Evolutionary conservation across 768 basidiomycete species (phyloP), one percentile per base, ranked within the genome.

Genomic region (Paxillus involutus): DNA sequence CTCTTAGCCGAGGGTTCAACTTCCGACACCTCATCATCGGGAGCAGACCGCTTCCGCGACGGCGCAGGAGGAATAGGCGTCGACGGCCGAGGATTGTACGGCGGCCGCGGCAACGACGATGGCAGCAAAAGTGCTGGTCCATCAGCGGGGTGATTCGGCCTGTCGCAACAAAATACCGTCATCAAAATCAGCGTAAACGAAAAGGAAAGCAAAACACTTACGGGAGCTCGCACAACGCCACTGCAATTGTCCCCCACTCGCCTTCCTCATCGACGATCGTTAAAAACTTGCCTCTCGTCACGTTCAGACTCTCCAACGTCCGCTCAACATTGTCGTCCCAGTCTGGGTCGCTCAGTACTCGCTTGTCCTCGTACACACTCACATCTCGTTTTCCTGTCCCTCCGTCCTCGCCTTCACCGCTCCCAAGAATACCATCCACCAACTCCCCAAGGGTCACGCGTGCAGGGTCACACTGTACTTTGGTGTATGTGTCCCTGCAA

Each of bases 271-370:
- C 94, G 4, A 86, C 86, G 33, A 98, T 88, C 5, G 85, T 84
- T 64, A 98, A 64, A 73, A 97, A 96, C 73, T 87, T 94, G 40
- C 95, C 94, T 51, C 86, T 73, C 0, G 80, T 83, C 32, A 96
- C 84, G 44, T 82, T 88, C 51, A 98, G 64, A 59, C 91, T 90
- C 59, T 84, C 89, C 59, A 99, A 67, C 44, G 91, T 93, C 56
- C 88, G 79, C 3, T 81, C 86, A 56, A 82, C 66, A 62, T 98
- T 98, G 62, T 98, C 95, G 44, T 92, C 88, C 80, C 89, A 96
- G 65, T 98, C 96, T 7, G 93, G 92, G 63, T 98, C 97, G 58
- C 85, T 88, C 51, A 99, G 72, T 43, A 99, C 71, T 42, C 94
- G 79, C 61, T 88, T 86, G 44, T 90, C 94, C 69, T 98, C 92